Base-by-base conservation (phyloP, 805 yeast species). In the Candida corydali region DNA sequence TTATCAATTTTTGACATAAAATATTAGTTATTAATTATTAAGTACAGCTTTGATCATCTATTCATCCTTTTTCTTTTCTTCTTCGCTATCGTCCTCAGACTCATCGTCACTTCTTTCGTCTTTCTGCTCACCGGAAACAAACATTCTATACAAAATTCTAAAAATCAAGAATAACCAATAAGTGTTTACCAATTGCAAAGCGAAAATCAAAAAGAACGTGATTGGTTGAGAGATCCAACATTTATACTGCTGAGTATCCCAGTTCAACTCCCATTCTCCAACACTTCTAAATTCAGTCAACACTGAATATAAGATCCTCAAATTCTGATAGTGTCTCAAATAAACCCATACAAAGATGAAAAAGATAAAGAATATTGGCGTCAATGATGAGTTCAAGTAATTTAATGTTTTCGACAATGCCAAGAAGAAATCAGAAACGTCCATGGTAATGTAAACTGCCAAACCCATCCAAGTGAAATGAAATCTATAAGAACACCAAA, bases 381-480 rank as follows among this genome's bases (percentile, higher is more conserved):
- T 76, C 4, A 77, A 40, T 3, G 70, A 50, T 3, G 88, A 79
- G 49, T 88, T 85, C 40, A 94, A 59, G 57, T 93, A 93, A 63
- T 86, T 91, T 42, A 87, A 63, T n/a, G 86, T 78, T 61, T 93
- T 93, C 19, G 97, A 86, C 3, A 70, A 49, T 5, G 96, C 82
- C 46, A 93, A 68, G 63, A 88, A 85, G 60, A 87, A 80, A 66
- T 93, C 99, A 12, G 95, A 84, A 26, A 88, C 73, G 61, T 93
- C 99, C 99, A 93, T 93, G 17, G 98, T 87, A 50, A 93, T 75
- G 59, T 86, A 93, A 36, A 93, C 76, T 12, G 83, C 85, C 24
- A 93, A 59, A 5, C 99, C 99, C 75, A 93, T 91, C 80, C 94
- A 86, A 11, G 96, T 86, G 70, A 88, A 93, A 61, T 93, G 96